Evolutionary conservation across 371 early-diverging fungal species (phyloP), one percentile per base, ranked within the genome.

Genomic region (Parasitella parasitica): DNA sequence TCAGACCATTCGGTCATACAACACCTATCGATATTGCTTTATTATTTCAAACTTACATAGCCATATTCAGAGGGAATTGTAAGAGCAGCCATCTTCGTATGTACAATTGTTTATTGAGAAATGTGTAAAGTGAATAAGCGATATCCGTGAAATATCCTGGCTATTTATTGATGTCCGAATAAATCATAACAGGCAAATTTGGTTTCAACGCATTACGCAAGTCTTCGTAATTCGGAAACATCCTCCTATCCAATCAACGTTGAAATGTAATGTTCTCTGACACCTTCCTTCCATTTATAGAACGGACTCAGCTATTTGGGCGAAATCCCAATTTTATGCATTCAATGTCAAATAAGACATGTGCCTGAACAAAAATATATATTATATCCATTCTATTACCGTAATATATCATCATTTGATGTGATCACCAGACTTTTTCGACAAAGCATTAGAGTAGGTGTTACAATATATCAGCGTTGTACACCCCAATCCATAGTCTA

Each of bases 31-130:
- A 12, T n/a, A n/a, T n/a, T n/a, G n/a, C n/a, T n/a, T 5, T 15
- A 18, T 13, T 34, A 24, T 6, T 16, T 4, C 27, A 26, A n/a
- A 68, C 78, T 39, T 76, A 82, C 84, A 67, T 87, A 90, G 53
- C 87, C 89, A 57, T 85, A 86, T 66, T 86, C 84, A 30, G 75
- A 71, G 63, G 83, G 72, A 46, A 89, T 43, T 46, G 59, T 46
- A 57, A 86, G 66, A 58, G 82, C 71, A 46, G 56, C 53, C 85
- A 83, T 64, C 37, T 39, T 55, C 16, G 35, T 60, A 18, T 24
- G 57, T 9, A 18, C 11, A 4, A 11, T 8, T 8, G 32, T 32
- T 38, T 54, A 8, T 49, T 1, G 12, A 12, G 6, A 13, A 20
- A 27, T 26, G 13, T 50, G n/a, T 28, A 16, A 50, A 50, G 15